Base-by-base conservation (phyloP, 78 protist genomes). In the Chrysochromulina parva region DNA sequence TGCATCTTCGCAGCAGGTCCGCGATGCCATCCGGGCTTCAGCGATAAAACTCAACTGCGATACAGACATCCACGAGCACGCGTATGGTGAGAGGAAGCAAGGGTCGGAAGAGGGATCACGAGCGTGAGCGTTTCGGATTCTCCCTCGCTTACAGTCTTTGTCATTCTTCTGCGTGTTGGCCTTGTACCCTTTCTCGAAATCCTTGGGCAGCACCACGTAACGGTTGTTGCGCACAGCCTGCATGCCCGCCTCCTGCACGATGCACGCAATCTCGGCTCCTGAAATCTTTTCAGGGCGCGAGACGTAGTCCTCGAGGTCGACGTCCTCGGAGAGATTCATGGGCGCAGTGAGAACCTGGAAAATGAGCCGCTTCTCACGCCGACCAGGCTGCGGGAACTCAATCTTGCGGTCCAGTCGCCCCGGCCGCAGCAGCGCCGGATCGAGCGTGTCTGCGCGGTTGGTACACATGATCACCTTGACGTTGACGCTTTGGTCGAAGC, bases 391-490 rank as follows among this genome's bases (percentile, higher is more conserved):
- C n/a, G 99, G 99, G 96, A 98, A 98, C 90, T 98, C 99, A 71
- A 98, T 97, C 88, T 98, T 98, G 74, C 99, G 89, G 85, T 97
- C 99, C 22, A 99, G 96, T 16, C 99, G 98, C 48, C 99, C 99
- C 1, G 99, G 99, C 26, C 99, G 97, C 52, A 99, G 93, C 24
- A 99, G 97, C 17, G 99, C 99, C 3, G 99, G 99, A 90, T 99
- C 99, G 66, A 99, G 95, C 7, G 99, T 99, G 92, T 99, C 99
- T n/a, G 98, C 98, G 17, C 99, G 91, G 76, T 99, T 99, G 90
- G 99, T 99, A 26, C 99, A 99, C 99, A 99, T 99, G 93, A 98
- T 98, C 10, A 99, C 99, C 95, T 99, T 99, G 87, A 99, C 99
- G 89, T 98, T 98, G 85, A 91, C 96, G n/a, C 96, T 74, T 38